phyloP scores from a whole-genome alignment of 2,329 filamentous ascomycete species.

The Aspergillus fischeri region DNA sequence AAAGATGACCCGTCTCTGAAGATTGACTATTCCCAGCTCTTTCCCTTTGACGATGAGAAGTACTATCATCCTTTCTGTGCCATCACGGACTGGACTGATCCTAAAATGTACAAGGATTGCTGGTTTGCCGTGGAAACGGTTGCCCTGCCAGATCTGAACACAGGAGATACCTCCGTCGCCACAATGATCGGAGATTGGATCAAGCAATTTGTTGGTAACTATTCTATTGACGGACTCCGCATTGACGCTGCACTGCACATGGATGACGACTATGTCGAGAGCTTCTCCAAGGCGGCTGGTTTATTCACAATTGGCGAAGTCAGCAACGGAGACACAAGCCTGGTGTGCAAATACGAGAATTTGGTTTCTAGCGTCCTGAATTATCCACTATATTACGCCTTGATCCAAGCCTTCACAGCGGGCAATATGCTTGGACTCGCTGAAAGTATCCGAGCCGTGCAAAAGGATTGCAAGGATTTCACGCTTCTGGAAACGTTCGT shows the following conservation, averaged over 20 bases:
- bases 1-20: background rate
- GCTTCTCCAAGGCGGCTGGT: slow-evolving; percentile 31
- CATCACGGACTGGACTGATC: slow-evolving; percentile 13
- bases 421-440: slow-evolving; percentile 28
- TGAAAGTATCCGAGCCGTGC: slow-evolving; percentile 19
- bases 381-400: slow-evolving; percentile 37
- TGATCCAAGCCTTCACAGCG: slow-evolving; percentile 29
- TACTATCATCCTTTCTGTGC: slow-evolving; percentile 18
- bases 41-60: slow-evolving; percentile 17
- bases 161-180: slow-evolving; percentile 38
- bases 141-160: slow-evolving; percentile 47
- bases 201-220: slow-evolving; percentile 36
- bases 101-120: slow-evolving; percentile 27
- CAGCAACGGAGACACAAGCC: slow-evolving; percentile 29
- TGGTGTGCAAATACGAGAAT: slow-evolving; percentile 40
- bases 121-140: slow-evolving; percentile 42
- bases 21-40: slow-evolving; percentile 15
- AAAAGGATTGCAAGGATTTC: slow-evolving; percentile 36
- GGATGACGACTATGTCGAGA: slow-evolving; percentile 36
- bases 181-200: slow-evolving; percentile 41
- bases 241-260: slow-evolving; percentile 49
- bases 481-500: slow-evolving; percentile 50
- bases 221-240: slow-evolving; percentile 48
- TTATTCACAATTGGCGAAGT: slow-evolving; percentile 48
- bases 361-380: slow-evolving; percentile 45